Base-by-base conservation (phyloP, 495 filamentous ascomycete species). In the Penicillium taxi region DNA sequence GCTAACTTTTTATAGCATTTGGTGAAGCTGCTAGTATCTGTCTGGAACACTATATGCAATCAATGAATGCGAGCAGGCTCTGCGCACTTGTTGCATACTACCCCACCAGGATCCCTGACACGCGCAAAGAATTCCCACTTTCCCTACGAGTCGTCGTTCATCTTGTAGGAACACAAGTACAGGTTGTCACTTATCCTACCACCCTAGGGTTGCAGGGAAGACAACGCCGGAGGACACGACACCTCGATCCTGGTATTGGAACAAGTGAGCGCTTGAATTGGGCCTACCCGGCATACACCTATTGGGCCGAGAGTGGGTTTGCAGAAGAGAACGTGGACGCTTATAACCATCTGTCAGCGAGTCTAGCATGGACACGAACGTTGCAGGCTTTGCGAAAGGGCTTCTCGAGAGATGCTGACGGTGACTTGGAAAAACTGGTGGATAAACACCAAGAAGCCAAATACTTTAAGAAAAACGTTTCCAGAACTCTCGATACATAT, bases 191-290 rank as follows among this genome's bases (percentile, higher is more conserved):
- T 3, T 47, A 44, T 4, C 66, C 70, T 0, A 71, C 75, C 28
- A 64, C 75, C n/a, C 63, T 82, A 0, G 80, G 80, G 0, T 64
- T 82, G 18, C 78, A 82, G 42, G 77, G 75, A 2, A 82, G 80
- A 59, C 61, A 52, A 31, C 57, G 61, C 11, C 66, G 67, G 14
- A 58, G 52, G 13, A 70, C 61, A 9, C 66, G 67, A 31, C 65
- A 51, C 1, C 53, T 80, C 22, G 66, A 69, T n/a, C 59, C 66
- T 0, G 75, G 74, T 3, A 62, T 72, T 4, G 77, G 76, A 6
- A 66, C 67, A 2, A 72, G 76, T 14, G 74, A 67, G 42, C 58
- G 57, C 6, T 35, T 66, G 24, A 41, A 64, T 9, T 42, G 61
- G 20, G 57, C 52, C 2, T 62, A 59, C 48, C 63, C 51, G n/a